Conservation (phyloP, 2,329 filamentous ascomycete genomes). For the Trichoderma sp. region DNA sequence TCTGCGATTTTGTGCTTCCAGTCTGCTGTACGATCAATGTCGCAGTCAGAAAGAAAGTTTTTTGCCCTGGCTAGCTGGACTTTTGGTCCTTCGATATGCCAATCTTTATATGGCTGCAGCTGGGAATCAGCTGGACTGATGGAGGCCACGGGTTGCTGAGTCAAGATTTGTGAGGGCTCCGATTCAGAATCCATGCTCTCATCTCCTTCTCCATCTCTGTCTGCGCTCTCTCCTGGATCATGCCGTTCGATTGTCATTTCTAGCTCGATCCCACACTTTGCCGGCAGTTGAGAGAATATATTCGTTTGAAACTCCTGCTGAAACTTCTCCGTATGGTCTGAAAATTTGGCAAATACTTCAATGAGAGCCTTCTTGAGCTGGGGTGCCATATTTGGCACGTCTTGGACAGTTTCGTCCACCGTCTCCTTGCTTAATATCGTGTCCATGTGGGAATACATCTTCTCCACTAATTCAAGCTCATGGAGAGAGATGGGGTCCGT, state of each 20-base stretch:
- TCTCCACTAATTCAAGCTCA: slow-evolving; percentile 19
- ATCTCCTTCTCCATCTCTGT: not conserved
- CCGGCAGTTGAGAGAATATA: not conserved
- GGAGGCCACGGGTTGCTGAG: not conserved
- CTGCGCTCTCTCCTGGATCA: not conserved
- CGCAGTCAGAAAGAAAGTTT: slow-evolving; percentile 55
- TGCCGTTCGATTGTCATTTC: slow-evolving; percentile 1
- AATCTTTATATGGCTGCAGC: slow-evolving; percentile 41
- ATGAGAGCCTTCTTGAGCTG: not conserved
- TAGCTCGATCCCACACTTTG: slow-evolving; percentile 21
- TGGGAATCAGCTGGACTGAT: not conserved
- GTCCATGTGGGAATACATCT: slow-evolving; percentile 16
- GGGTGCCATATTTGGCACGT: not conserved
- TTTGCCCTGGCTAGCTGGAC: slow-evolving; percentile 41
- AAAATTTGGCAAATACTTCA: not conserved
- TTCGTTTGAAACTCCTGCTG: slow-evolving; percentile 4
- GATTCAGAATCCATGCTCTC: not conserved
- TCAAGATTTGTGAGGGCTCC: not conserved
- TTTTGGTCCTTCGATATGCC: slow-evolving; percentile 41
- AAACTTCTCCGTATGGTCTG: not conserved
- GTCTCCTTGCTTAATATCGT: not conserved
- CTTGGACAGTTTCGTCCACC: not conserved
- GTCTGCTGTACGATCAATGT: slow-evolving; percentile 46
- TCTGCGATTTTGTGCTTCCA: slow-evolving; percentile 47
- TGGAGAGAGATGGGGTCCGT: not conserved